Conservation (phyloP, 805 yeast species). For the Lipomyces orientalis region DNA sequence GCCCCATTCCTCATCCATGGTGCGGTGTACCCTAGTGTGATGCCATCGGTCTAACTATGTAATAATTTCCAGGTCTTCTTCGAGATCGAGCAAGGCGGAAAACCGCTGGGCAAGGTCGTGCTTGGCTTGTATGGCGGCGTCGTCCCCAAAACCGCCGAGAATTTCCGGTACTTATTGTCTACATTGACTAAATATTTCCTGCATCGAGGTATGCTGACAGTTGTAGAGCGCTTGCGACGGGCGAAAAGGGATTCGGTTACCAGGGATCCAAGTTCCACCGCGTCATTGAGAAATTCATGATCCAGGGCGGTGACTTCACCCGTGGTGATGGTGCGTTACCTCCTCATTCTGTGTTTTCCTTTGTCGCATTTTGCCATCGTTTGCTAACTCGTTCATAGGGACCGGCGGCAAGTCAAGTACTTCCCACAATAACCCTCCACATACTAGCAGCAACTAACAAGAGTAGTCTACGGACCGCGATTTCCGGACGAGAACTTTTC, state of each 20-base stretch:
- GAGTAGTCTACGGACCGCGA: conserved; percentile 66
- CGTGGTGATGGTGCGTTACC: conserved; percentile 44
- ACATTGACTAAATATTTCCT: not conserved
- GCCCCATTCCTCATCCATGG: not conserved
- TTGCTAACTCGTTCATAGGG: conserved; percentile 47
- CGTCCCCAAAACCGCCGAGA: conserved; percentile 87
- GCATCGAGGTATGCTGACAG: conserved; percentile 45
- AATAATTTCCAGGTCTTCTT: conserved; percentile 64
- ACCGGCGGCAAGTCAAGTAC: conserved; percentile 62
- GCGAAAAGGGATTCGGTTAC: conserved; percentile 76
- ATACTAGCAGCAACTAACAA: not conserved
- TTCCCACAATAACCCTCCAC: not conserved
- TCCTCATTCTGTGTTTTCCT: not conserved
- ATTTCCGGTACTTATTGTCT: conserved; percentile 58
- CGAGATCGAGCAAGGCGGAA: conserved; percentile 81
- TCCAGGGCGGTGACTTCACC: conserved; percentile 89
- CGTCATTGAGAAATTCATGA: conserved; percentile 69
- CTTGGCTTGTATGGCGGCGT: conserved; percentile 87
- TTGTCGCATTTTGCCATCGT: not conserved
- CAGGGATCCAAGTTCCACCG: conserved; percentile 72
- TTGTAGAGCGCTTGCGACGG: conserved; percentile 73
- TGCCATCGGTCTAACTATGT: not conserved
- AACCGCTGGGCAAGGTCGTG: conserved; percentile 77
- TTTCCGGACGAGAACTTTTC: conserved; percentile 79
- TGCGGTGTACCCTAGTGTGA: not conserved